Evolutionary conservation across 2,329 filamentous ascomycete genomes (phyloP).

Genomic region (Xylariaceae sp.): DNA sequence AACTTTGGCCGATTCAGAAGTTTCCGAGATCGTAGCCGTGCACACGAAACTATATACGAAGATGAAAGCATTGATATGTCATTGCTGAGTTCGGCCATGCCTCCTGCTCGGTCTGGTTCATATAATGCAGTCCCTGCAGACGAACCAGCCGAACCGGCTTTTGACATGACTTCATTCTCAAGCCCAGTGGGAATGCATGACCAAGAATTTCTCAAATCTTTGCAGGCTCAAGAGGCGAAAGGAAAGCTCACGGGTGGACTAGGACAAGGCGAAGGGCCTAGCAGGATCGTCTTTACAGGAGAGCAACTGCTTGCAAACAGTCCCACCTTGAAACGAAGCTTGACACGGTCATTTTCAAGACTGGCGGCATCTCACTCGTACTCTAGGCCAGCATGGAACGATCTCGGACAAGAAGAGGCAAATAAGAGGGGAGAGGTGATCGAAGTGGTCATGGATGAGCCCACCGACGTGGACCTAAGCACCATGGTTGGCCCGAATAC

Average conservation of each 20-base stretch:
- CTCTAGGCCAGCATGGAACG: slow-evolving; percentile 42
- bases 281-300: slow-evolving; percentile 43
- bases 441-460: slow-evolving; percentile 53
- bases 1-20: slow-evolving; percentile 23
- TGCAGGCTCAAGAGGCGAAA: slow-evolving; percentile 52
- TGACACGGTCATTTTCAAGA: slow-evolving; percentile 43
- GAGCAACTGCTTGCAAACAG: slow-evolving; percentile 47
- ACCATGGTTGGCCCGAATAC: slow-evolving; percentile 45
- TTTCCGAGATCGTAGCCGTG: slow-evolving; percentile 18
- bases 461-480: slow-evolving; percentile 49
- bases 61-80: slow-evolving; percentile 34
- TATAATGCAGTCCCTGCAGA: slow-evolving; percentile 28
- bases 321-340: slow-evolving; percentile 33
- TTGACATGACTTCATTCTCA: slow-evolving; percentile 47
- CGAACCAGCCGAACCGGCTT: slow-evolving; percentile 32
- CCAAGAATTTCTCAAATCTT: slow-evolving; percentile 41
- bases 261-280: slow-evolving; percentile 51
- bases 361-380: slow-evolving; percentile 26
- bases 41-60: slow-evolving; percentile 29
- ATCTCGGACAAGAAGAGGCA: slow-evolving; percentile 56
- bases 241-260: slow-evolving; percentile 58
- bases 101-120: slow-evolving; percentile 32
- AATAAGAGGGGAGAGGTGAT: slow-evolving; percentile 60
- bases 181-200: slow-evolving; percentile 46
- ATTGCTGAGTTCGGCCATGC: slow-evolving; percentile 27